A percentile compares a stretch with the other conserved stretches of the same genome.
phyloP scores from a whole-genome alignment of 2,329 filamentous ascomycete species.

The Epichloe baconii region DNA sequence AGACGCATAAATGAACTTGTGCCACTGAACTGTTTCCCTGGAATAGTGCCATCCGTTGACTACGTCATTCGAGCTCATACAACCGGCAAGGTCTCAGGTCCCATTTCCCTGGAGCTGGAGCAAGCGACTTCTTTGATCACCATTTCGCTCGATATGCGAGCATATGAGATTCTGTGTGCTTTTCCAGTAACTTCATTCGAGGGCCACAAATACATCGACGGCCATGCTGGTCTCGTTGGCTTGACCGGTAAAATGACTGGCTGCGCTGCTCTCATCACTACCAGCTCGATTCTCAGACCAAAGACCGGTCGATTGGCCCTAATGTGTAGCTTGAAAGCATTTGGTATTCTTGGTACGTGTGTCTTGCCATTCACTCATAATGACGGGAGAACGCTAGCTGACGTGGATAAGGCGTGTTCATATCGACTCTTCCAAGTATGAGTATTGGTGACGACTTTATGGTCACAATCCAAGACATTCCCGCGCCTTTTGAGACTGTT shows the following conservation, averaged over 20 bases:
- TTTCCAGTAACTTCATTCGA: conserved; percentile 51
- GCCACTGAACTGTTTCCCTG: conserved; percentile 59
- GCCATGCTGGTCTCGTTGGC: conserved; percentile 58
- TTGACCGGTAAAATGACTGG: conserved; percentile 84
- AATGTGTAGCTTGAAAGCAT: conserved; percentile 61
- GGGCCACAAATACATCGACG: conserved; percentile 18
- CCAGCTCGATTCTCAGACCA: conserved; percentile 41
- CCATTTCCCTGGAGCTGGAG: conserved; percentile 30
- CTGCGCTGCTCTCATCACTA: conserved; percentile 59
- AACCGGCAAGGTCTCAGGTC: conserved; percentile 46
- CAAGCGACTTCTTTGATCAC: conserved; percentile 40
- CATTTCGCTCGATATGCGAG: conserved; percentile 47
- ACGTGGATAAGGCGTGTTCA: conserved; percentile 47
- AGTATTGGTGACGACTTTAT: conserved; percentile 55
- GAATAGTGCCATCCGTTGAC: conserved; percentile 38
- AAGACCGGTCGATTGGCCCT: conserved; percentile 49
- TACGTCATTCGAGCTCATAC: conserved; percentile 67
- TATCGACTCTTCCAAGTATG: conserved; percentile 53
- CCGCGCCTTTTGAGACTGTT: conserved; percentile 56
- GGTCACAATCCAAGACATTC: conserved; percentile 57
- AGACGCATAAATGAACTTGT: conserved; percentile 54
- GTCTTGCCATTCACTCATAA: neutral
- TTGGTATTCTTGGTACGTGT: conserved; percentile 57
- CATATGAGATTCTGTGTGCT: conserved; percentile 72
- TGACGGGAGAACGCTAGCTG: neutral